Base-by-base conservation (phyloP, 2,329 filamentous ascomycete species). In the Sphaceloma murrayae region DNA sequence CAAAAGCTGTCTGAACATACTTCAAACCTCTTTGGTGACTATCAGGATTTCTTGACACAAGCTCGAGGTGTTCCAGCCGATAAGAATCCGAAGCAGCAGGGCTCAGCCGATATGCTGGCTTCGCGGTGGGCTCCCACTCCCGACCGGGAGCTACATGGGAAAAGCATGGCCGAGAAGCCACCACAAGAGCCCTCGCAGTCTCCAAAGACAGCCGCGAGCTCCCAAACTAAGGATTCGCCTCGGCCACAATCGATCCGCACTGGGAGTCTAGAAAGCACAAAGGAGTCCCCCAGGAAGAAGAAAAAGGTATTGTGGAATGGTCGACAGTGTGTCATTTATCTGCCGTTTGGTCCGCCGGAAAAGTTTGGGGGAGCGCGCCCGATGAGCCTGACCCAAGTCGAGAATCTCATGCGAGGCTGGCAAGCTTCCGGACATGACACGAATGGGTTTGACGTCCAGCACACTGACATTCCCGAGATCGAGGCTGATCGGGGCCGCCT, bases 381-480 rank as follows among this genome's bases (percentile, higher is more conserved):
- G 4, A 59, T 70, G 58, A 64, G 56, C 46, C 48, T 70, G 26
- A 61, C 68, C 13, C 75, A 81, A 40, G 73, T 80, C 3, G 59
- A 73, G 22, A 65, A 70, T 7, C 84, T 83, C 67, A 65, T 85
- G 51, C 67, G 67, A 38, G 72, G 73, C 3, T 85, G 83, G 72
- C 70, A 82, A 57, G 69, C 81, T 52, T 66, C 80, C 26, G 84
- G 84, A 7, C 87, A 85, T 57, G 72, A 77, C 53, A 74, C 74
- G 10, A 65, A 69, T 21, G 83, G 82, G 0, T 87, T 85, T 56
- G 80, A 83, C 52, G 62, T 84, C 39, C 68, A 75, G 46, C 66
- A 64, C n/a, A 65, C 70, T 13, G 62, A 60, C 19, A 56, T 62
- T 4, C 31, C 30, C 5, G 46, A 42, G 16, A 42, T 26, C 17